Evolutionary conservation across 768 basidiomycete species (phyloP), one percentile per base, ranked within the genome.

Genomic region (Boletus sp.): DNA sequence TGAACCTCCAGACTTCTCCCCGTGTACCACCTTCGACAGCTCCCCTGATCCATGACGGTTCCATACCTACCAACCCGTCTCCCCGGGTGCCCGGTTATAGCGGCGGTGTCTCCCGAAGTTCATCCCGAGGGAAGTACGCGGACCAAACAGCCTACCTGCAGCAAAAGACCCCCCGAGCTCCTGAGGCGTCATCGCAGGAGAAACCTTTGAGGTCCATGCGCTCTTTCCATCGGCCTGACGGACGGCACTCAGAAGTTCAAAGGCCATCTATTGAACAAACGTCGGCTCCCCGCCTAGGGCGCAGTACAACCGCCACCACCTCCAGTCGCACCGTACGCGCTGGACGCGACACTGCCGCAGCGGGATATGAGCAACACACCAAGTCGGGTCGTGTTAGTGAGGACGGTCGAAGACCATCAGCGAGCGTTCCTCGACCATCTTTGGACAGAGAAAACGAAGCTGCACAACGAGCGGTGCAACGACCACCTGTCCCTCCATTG

Each of bases 171-270:
- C 34, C 61, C 25, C 64, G 68, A 29, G 51, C 62, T 48, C 56
- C 66, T 41, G 51, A 66, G 19, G 35, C 41, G 9, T 21, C 59
- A 38, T 41, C 65, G 9, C 67, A 64, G 32, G 64, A 66, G 14
- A 61, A 58, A 49, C 42, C 68, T 4, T 59, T 88, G 29, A 79
- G 79, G 19, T 70, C 78, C 21, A 74, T 72, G 76, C 78, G 83
- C 17, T 88, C 88, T 8, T 85, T 90, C 73, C 85, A 83, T 62
- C 80, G 77, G 33, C 66, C 75, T 10, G 70, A 76, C 43, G 63
- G 69, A 43, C 68, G 72, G 33, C 54, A 70, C 15, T 51, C 63
- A 2, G 77, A 79, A 37, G 53, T 66, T n/a, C 64, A 65, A 21
- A 71, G 75, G 9, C 48, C 73, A 25, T 72, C 74, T 29, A 40